phyloP scores from a whole-genome alignment of 495 filamentous ascomycete genomes.

The Chaetomium fimeti region DNA sequence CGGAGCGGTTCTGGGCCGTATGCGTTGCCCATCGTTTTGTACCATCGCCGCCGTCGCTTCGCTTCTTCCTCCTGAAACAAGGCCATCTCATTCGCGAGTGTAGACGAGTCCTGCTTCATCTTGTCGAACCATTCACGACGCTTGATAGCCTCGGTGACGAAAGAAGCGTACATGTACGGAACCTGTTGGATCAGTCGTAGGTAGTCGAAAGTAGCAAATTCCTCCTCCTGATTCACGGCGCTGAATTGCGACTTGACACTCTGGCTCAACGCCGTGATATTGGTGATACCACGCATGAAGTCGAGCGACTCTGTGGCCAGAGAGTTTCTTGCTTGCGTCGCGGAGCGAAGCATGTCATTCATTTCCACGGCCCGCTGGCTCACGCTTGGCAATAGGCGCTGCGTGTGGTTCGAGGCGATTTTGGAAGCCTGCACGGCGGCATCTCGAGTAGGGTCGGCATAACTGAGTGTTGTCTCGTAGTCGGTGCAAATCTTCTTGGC shows the following conservation, averaged over 20 bases:
- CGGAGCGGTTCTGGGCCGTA: conserved; percentile 41
- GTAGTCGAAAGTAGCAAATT: conserved; percentile 69
- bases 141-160: conserved; percentile 78
- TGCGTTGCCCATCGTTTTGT: conserved; percentile 68
- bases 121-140: conserved; percentile 90
- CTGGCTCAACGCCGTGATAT: conserved; percentile 69
- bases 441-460: conserved; percentile 66
- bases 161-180: conserved; percentile 83
- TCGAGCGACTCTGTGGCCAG: conserved; percentile 58
- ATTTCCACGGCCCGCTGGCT: conserved; percentile 69
- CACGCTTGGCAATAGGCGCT: conserved; percentile 81
- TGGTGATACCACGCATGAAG: conserved; percentile 76
- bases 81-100: conserved; percentile 86
- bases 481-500: conserved; percentile 84
- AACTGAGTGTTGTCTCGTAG: conserved; percentile 71
- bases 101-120: conserved; percentile 77
- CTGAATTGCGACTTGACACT: conserved; percentile 68
- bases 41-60: conserved; percentile 84
- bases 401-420: conserved; percentile 81
- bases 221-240: conserved; percentile 66
- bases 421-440: conserved; percentile 78
- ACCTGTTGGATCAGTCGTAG: conserved; percentile 73
- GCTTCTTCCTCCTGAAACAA: conserved; percentile 86
- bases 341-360: conserved; percentile 65
- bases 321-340: conserved; percentile 59